phyloP scores from a whole-genome alignment of 208 protist species.

The Leishmania turanica region DNA sequence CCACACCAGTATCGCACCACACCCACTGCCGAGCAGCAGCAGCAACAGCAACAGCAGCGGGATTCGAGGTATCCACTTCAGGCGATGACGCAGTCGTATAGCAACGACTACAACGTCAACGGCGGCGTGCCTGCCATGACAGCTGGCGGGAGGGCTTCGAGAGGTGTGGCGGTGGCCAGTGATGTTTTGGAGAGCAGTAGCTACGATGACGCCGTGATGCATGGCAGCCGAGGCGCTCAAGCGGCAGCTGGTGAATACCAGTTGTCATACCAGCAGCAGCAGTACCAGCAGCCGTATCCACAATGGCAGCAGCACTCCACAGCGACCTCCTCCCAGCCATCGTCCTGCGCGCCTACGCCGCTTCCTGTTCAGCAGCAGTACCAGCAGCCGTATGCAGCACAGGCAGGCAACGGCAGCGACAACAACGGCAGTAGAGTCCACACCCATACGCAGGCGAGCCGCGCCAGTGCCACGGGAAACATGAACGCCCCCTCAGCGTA shows the following conservation, averaged over 20 bases:
- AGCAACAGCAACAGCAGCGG: neutral
- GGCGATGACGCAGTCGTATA: neutral
- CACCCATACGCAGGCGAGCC: neutral
- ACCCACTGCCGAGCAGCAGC: no score
- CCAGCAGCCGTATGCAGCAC: neutral
- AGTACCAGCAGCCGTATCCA: neutral
- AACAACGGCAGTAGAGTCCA: neutral
- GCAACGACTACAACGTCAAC: slow-evolving; percentile 1
- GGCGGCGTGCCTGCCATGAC: neutral
- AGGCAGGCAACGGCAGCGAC: neutral
- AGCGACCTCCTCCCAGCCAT: slow-evolving; percentile 2
- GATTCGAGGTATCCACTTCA: slow-evolving; percentile 3
- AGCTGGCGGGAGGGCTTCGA: neutral
- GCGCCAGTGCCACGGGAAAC: neutral
- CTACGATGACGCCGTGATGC: slow-evolving; percentile 3
- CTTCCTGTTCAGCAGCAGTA: neutral
- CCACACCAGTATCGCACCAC: neutral
- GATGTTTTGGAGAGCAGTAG: neutral
- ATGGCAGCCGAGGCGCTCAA: slow-evolving; percentile 1
- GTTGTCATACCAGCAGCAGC: neutral
- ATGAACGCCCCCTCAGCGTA: neutral
- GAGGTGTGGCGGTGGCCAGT: neutral
- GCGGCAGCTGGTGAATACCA: slow-evolving; percentile 1
- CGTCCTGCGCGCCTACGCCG: neutral
- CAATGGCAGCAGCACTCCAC: slow-evolving; percentile 7